Base-by-base conservation (phyloP, 495 filamentous ascomycete species). In the Annulohypoxylon maeteangense region DNA sequence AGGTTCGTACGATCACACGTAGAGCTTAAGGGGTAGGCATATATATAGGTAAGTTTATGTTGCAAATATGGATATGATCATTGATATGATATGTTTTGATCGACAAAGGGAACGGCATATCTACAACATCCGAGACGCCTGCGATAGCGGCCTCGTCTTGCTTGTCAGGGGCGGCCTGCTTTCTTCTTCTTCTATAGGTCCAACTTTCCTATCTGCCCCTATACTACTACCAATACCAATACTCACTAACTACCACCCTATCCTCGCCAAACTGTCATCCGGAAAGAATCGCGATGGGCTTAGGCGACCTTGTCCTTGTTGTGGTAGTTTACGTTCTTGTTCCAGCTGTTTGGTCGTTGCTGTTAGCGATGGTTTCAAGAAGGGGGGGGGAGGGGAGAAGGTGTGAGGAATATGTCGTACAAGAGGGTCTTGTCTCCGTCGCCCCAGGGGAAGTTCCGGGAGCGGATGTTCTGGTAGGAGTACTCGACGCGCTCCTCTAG, bases 241-340 rank as follows among this genome's bases (percentile, higher is more conserved):
- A n/a, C n/a, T n/a, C n/a, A n/a, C n/a, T n/a, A n/a, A 27, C n/a
- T 34, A 48, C 5, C n/a, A n/a, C 1, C 29, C 7, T 1, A 56
- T 34, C 20, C 16, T 55, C 20, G 14, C 31, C 1, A 32, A 27
- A 10, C 29, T 14, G 31, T 50, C 12, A 23, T 8, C 20, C 20
- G 11, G 14, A 16, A 11, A 12, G 10, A 54, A 34, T 57, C 47
- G 36, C 11, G 12, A n/a, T n/a, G 18, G 45, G 66, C 70, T 86
- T 88, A 90, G 74, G 79, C 83, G 60, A 81, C 77, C 87, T 93
- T 91, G 84, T 96, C 92, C 81, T 89, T 90, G 87, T 96, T 93
- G 89, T 98, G 93, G 86, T 97, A 94, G 88, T 99, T 99, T 85
- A 97, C 93, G 29, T 83, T 85, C 68, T 85, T 81, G 83, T 99